Evolutionary conservation across 352 stramenopile species (phyloP).

Genomic region (Hyphochytrium catenoides): DNA sequence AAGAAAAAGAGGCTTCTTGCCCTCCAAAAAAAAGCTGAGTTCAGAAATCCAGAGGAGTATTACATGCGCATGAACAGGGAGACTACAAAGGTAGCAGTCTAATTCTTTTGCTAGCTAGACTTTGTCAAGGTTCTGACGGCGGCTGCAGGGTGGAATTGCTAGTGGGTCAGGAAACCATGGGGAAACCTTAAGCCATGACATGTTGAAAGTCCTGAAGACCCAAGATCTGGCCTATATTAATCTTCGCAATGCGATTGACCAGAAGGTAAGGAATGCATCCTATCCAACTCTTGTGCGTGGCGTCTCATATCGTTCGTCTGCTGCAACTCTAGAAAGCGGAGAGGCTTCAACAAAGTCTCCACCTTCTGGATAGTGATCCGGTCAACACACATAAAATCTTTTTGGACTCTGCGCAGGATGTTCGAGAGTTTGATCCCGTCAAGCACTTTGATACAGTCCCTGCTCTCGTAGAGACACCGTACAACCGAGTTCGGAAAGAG

Average conservation of each 20-base stretch:
- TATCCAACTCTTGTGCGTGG: too few relatives aligned
- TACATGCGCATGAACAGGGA: constrained; percentile 88
- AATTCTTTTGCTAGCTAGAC: too few relatives aligned
- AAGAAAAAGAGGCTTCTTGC: constrained; percentile 71
- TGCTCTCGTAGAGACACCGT: constrained; percentile 33
- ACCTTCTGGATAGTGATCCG: constrained; percentile 45
- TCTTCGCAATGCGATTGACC: constrained; percentile 50
- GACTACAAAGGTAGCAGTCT: constrained; percentile 32
- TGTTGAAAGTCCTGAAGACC: constrained; percentile 74
- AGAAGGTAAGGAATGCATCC: too few relatives aligned
- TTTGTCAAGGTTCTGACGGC: too few relatives aligned
- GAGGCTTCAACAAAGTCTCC: constrained; percentile 35
- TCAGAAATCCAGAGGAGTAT: constrained; percentile 97
- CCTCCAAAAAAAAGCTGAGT: constrained; percentile 71
- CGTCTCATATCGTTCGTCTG: too few relatives aligned
- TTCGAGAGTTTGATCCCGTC: constrained; percentile 62
- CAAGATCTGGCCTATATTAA: constrained; percentile 87
- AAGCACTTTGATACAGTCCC: constrained; percentile 70
- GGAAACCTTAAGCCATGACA: constrained; percentile 34
- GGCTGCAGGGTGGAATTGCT: too few relatives aligned
- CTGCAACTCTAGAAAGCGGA: constrained; percentile 49
- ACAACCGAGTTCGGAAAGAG: constrained; percentile 35
- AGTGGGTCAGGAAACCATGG: constrained; percentile 37
- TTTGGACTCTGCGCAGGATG: constrained; percentile 49
- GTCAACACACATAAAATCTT: constrained; percentile 82